phyloP scores from a whole-genome alignment of 352 stramenopile genomes.

The Hyaloperonospora arabidopsidis region DNA sequence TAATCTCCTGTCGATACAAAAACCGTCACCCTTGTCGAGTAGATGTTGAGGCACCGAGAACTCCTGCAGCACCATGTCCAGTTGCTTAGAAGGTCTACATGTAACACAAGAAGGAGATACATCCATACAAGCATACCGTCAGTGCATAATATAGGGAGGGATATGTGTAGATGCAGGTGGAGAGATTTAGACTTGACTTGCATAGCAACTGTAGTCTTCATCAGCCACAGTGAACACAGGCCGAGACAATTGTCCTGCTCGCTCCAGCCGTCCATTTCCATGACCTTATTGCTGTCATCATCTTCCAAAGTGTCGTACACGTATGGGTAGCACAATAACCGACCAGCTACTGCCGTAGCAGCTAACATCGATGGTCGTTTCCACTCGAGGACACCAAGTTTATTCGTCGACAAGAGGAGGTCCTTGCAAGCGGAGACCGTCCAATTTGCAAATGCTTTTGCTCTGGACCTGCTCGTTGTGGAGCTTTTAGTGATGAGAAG shows the following conservation, averaged over 20 bases:
- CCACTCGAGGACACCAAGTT: slow-evolving; percentile 16
- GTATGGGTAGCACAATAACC: slow-evolving; percentile 39
- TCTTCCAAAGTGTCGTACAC: slow-evolving; percentile 75
- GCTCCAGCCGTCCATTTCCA: slow-evolving; percentile 14
- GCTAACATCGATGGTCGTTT: slow-evolving; percentile 8
- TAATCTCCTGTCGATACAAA: slow-evolving; percentile 2
- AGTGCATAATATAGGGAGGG: slow-evolving; percentile 4
- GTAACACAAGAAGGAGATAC: no score
- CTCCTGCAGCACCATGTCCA: slow-evolving; percentile 30
- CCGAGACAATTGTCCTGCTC: slow-evolving; percentile 46
- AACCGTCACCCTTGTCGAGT: slow-evolving; percentile 5
- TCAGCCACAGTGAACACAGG: slow-evolving; percentile 38
- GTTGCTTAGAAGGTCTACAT: slow-evolving; percentile 10
- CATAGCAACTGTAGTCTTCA: slow-evolving; percentile 20
- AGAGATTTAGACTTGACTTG: slow-evolving; percentile 4
- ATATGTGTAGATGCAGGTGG: slow-evolving; percentile 3
- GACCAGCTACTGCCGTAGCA: slow-evolving; percentile 30
- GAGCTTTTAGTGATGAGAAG: slow-evolving; percentile 8
- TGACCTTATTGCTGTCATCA: background rate
- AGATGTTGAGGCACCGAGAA: slow-evolving; percentile 49
- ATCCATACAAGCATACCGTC: no score
- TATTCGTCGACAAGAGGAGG: slow-evolving; percentile 8
- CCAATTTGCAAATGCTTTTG: slow-evolving; percentile 13
- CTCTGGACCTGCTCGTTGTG: background rate
- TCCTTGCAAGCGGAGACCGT: slow-evolving; percentile 14